A percentile compares a stretch with the other conserved stretches of the same genome.
Evolutionary conservation across 345 rosid species (phyloP).

Genomic region (Trapa bicornis): DNA sequence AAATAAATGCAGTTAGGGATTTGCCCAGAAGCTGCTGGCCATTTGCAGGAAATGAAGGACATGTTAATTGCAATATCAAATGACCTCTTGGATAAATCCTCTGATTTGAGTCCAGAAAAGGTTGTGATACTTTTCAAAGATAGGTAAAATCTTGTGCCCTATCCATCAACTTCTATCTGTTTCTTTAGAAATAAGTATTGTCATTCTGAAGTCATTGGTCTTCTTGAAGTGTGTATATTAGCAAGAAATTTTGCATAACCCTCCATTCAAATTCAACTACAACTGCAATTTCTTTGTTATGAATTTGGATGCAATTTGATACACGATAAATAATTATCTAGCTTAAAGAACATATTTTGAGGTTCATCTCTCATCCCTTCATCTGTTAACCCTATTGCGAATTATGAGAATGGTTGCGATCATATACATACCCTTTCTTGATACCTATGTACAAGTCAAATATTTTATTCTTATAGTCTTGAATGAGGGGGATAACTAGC

Average conservation of each 20-base stretch:
- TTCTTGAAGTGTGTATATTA: neutral
- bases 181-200: neutral
- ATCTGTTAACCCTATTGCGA: neutral
- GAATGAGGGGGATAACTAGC: too few species aligned
- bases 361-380: neutral
- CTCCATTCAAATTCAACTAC: neutral
- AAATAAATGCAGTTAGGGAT: constrained; percentile 60
- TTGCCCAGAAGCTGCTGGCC: constrained; percentile 65
- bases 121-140: constrained; percentile 78
- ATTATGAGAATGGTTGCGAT: neutral
- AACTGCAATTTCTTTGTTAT: neutral
- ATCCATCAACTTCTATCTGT: neutral
- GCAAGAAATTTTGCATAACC: neutral
- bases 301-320: neutral
- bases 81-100: constrained; percentile 74
- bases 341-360: neutral
- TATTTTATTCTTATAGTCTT: too few species aligned
- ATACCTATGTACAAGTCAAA: too few species aligned
- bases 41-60: constrained; percentile 84
- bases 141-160: constrained; percentile 35
- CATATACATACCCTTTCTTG: too few species aligned
- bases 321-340: neutral
- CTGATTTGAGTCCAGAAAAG: constrained; percentile 43
- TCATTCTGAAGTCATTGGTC: neutral
- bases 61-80: constrained; percentile 68